Evolutionary conservation across 345 rosid species (phyloP), one percentile per base, ranked within the genome.

Genomic region (Firmiana major): DNA sequence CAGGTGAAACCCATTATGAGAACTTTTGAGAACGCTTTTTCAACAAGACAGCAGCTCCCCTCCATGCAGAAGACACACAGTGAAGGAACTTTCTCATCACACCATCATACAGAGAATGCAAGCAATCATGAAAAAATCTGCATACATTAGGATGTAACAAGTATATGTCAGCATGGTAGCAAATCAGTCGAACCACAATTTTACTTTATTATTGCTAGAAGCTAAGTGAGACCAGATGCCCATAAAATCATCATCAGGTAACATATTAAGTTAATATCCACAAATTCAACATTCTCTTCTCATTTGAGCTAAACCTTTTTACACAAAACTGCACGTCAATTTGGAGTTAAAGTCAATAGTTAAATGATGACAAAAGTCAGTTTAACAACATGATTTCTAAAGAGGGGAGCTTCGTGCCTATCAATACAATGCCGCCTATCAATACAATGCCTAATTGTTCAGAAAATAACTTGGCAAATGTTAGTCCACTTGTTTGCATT

Each of bases 1-100:
- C 73, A 57, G 64, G 63, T 57, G n/a, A n/a, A n/a, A n/a, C n/a
- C n/a, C n/a, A 88, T 88, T 75, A 88, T 48, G 76, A 80, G 40
- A 73, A 69, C n/a, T n/a, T n/a, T n/a, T n/a, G n/a, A n/a, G n/a
- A n/a, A n/a, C n/a, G n/a, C n/a, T n/a, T n/a, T n/a, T n/a, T n/a
- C n/a, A n/a, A n/a, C n/a, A n/a, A n/a, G n/a, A n/a, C n/a, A n/a
- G n/a, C n/a, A n/a, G n/a, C n/a, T n/a, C n/a, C n/a, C n/a, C n/a
- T n/a, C n/a, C n/a, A 77, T 75, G 59, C 72, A 48, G 78, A 81
- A 81, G 81, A 81, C 77, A 60, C 21, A 69, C 31, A 72, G 16
- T 19, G 70, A 76, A 22, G 65, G 77, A 74, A 78, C 76, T 67
- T 81, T 80, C 71, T 77, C 86, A 85, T 88, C 78, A 57, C 82